These are phyloP conservation scores for Cercospora sp. DNA, from an alignment of 2,329 filamentous ascomycete genomes.

Conservation along the genomic window DNA sequence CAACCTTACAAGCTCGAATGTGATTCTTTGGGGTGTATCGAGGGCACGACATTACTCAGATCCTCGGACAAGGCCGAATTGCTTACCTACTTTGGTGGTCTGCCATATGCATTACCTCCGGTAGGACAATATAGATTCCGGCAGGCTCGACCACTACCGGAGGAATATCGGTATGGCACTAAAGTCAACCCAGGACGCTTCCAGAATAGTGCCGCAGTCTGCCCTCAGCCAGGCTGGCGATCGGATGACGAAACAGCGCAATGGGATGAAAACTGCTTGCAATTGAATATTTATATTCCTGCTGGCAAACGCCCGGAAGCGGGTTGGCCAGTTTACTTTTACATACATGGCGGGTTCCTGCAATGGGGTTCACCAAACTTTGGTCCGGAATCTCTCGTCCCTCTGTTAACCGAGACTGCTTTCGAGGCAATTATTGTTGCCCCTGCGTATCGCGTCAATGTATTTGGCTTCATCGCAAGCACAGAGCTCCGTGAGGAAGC, in stretches of 20 bases:
- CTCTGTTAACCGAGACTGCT: conserved; percentile 52
- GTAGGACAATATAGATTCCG: conserved; percentile 51
- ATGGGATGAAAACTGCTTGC: conserved; percentile 56
- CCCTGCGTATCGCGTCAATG: conserved; percentile 58
- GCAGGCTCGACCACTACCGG: conserved; percentile 49
- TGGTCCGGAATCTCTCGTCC: conserved; percentile 43
- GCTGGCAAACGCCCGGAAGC: conserved; percentile 43
- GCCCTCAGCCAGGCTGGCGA: conserved; percentile 51
- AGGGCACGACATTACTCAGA: conserved; percentile 49
- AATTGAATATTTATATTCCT: conserved; percentile 58
- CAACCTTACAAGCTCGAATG: conserved; percentile 40
- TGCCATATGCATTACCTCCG: conserved; percentile 58
- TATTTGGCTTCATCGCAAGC: conserved; percentile 58
- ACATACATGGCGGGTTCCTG: conserved; percentile 58
- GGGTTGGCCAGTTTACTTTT: conserved; percentile 61
- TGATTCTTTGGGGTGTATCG: conserved; percentile 50
- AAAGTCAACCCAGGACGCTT: conserved; percentile 49
- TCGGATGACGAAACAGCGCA: conserved; percentile 30
- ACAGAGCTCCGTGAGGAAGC: conserved; percentile 50
- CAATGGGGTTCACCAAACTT: conserved; percentile 56
- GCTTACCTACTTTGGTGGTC: conserved; percentile 56
- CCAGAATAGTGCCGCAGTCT: conserved; percentile 45
- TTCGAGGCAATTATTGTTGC: conserved; percentile 55
- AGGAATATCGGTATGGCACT: conserved; percentile 54
- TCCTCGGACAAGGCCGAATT: conserved; percentile 32